These are phyloP conservation scores for Rhazya stricta DNA, from an alignment of 257 asterid species.

Conservation along the genomic window DNA sequence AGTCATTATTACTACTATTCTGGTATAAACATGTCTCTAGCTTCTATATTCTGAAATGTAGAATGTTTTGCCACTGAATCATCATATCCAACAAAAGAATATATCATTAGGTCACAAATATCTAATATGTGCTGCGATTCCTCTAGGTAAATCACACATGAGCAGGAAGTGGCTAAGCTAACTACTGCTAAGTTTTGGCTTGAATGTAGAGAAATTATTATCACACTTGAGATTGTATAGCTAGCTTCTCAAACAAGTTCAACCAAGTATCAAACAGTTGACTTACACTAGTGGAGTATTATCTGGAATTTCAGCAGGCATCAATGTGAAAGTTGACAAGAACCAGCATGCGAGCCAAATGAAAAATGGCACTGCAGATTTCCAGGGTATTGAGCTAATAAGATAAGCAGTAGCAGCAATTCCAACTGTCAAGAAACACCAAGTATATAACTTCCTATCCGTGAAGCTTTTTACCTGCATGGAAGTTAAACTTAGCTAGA, in stretches of 20 bases:
- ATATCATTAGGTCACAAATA: neutral
- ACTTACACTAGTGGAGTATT: slow-evolving; percentile 84
- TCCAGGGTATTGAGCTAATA: slow-evolving; percentile 43
- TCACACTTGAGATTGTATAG: neutral
- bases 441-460: slow-evolving; percentile 77
- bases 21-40: neutral
- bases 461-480: slow-evolving; percentile 87
- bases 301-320: slow-evolving; percentile 99
- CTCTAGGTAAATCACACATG: neutral
- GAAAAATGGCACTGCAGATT: slow-evolving; percentile 53
- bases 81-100: slow-evolving; percentile 3
- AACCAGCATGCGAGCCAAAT: slow-evolving; percentile 75
- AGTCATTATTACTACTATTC: neutral
- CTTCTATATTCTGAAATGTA: slow-evolving; percentile 1
- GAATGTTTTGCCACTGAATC: neutral
- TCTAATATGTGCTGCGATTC: neutral
- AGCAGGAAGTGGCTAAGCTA: slow-evolving; percentile 4
- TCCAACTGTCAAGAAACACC: slow-evolving; percentile 77
- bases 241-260: neutral
- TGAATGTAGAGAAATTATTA: neutral
- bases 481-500: neutral
- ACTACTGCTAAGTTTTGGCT: neutral
- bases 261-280: neutral
- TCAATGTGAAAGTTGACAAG: slow-evolving; percentile 76
- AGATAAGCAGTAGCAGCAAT: slow-evolving; percentile 62